These are phyloP conservation scores for Geopyxis carbonaria DNA, from an alignment of 495 filamentous ascomycete genomes.

Conservation along the genomic window DNA sequence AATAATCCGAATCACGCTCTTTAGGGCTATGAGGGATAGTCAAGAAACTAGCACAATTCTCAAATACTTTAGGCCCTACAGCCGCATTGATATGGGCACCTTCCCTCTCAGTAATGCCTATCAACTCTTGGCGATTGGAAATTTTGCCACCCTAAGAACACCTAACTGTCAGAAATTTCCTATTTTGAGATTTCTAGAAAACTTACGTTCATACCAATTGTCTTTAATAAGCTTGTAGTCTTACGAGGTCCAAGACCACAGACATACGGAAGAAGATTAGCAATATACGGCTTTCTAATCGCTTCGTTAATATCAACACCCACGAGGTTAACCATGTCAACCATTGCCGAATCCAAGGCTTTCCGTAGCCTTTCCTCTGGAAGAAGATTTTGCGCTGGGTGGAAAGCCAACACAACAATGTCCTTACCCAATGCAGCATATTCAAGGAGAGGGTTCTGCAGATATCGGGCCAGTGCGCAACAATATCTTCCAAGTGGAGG, in stretches of 20 bases:
- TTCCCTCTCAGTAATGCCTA: conserved; percentile 66
- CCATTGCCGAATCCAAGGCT: conserved; percentile 79
- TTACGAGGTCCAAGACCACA: conserved; percentile 90
- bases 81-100: conserved; percentile 40
- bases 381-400: conserved; percentile 73
- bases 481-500: conserved; percentile 68
- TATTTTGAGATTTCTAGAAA: conserved; percentile 5
- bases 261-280: conserved; percentile 77
- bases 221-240: conserved; percentile 69
- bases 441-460: conserved; percentile 88
- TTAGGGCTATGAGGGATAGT: conserved; percentile 70
- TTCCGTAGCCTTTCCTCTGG: conserved; percentile 69
- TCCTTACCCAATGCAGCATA: conserved; percentile 84
- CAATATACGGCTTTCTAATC: conserved; percentile 48
- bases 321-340: conserved; percentile 93
- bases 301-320: conserved; percentile 92
- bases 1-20: conserved; percentile 65
- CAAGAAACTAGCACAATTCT: conserved; percentile 89
- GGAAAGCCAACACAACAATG: conserved; percentile 69
- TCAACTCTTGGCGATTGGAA: conserved; percentile 55
- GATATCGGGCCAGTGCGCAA: conserved; percentile 68
- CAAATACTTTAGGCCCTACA: conserved; percentile 79
- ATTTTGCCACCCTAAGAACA: conserved; percentile 48
- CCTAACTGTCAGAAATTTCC: conserved; percentile 3
- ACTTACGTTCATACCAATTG: conserved; percentile 55